Evolutionary conservation across 805 yeast genomes (phyloP), one percentile per base, ranked within the genome.

Genomic region (Wickerhamiella azyma): DNA sequence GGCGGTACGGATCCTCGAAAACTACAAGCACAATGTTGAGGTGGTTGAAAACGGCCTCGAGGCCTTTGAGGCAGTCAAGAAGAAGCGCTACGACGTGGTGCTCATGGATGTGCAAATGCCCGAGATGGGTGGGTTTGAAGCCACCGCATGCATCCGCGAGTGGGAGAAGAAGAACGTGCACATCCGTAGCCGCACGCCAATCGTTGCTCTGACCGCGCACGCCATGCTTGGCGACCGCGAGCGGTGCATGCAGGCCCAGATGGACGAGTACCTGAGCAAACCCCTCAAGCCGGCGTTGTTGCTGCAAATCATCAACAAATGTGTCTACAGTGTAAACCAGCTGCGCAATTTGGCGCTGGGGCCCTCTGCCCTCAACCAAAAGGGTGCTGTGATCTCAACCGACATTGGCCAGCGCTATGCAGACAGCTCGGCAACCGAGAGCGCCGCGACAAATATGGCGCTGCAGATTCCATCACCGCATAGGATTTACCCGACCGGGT

Each of bases 81-180:
- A 72, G 52, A 74, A 72, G 50, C 69, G 72, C 41, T 85, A 79
- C 59, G 94, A 85, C 59, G 88, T 82, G 40, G 81, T 85, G 16
- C 71, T 85, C 53, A 85, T 85, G 95, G 94, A 85, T 66, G 94
- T 85, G 39, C 95, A 85, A 62, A 85, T 85, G 95, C 94, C 94
- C 8, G 84, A 83, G 13, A 85, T 85, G 92, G 94, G 94, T 26
- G 95, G 95, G 0, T 85, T 85, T 61, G 95, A 85, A 58, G 94
- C 94, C 2, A 84, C 94, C 1, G 84, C 80, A 40, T 76, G 77
- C 62, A 85, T 85, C 45, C 69, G 95, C 54, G 85, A 81, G 58
- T 84, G 94, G 94, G 95, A 85, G 63, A 76, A 74, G 66, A 81
- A 79, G 62, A 72, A 77, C 17, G 78, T 79, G 51, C 85, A 88